phyloP scores from a whole-genome alignment of 2,329 filamentous ascomycete genomes.

The Didymella arachidicola region DNA sequence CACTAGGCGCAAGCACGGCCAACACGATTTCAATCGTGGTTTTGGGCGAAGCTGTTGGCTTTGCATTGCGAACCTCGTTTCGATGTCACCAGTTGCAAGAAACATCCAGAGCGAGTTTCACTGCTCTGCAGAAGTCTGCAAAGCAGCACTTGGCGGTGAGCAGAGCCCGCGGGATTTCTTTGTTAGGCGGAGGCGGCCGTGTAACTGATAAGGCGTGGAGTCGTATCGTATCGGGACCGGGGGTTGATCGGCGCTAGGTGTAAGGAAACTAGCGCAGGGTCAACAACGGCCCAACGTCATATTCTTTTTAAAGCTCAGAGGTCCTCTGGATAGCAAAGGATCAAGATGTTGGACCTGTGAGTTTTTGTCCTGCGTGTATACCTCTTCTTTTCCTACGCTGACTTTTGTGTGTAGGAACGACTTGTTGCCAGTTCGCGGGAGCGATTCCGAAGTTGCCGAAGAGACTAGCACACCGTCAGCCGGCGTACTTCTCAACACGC shows the following conservation, averaged over 20 bases:
- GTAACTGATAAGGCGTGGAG: slow-evolving; percentile 35
- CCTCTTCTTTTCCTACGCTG: neutral
- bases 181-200: slow-evolving; percentile 19
- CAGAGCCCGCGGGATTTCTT: slow-evolving; percentile 1
- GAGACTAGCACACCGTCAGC: slow-evolving; percentile 38
- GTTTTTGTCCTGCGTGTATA: neutral
- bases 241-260: slow-evolving; percentile 31
- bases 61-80: neutral
- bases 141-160: neutral
- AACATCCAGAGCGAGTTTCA: too few species aligned
- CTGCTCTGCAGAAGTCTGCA: neutral
- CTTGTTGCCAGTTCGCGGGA: slow-evolving; percentile 21
- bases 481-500: slow-evolving; percentile 36
- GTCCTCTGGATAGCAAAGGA: slow-evolving; percentile 10
- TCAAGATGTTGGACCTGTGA: neutral
- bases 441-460: slow-evolving; percentile 30
- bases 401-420: neutral
- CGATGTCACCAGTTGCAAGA: neutral
- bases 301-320: slow-evolving; percentile 23
- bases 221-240: slow-evolving; percentile 18
- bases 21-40: slow-evolving; percentile 13
- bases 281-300: slow-evolving; percentile 32
- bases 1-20: slow-evolving; percentile 24
- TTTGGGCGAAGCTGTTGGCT: slow-evolving; percentile 4
- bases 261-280: slow-evolving; percentile 41